Evolutionary conservation across 202 grass and related monocot genomes (phyloP), one percentile per base, ranked within the genome.

Genomic region (Bolboschoenoplectus hybrid): DNA sequence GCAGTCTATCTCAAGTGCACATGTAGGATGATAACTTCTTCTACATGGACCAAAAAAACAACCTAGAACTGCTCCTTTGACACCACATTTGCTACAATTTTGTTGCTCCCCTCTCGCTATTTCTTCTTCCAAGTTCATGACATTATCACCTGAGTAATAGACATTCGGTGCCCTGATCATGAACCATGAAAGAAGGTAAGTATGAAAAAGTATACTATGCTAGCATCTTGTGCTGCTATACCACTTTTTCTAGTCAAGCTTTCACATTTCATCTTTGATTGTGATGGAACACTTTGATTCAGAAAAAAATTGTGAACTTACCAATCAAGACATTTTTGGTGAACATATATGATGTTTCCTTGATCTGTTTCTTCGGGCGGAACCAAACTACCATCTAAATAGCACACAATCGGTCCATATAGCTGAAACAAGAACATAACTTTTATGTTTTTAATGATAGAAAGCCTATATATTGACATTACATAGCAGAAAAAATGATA

Each of bases 11-110:
- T 89, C 56, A 85, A 85, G 0, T 36, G 89, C 92, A 88, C 94
- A 97, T 38, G 92, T 88, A 56, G 88, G 80, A 62, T 97, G 94
- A 85, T 87, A 97, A 65, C 16, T 94, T 53, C 56, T 91, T 1
- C 3, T 14, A 26, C 92, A 94, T 2, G 1, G 1, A 0, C 41
- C 0, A 35, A 80, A 56, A 82, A 55, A 88, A 79, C 94, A 97
- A 78, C 89, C 88, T 85, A 97, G 87, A 74, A 88, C 90, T 75
- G 90, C 92, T 81, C 94, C 92, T 11, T 16, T 63, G 14, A 90
- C 60, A 7, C 57, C 83, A 62, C 94, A 94, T 91, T 86, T 90
- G 16, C 43, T 44, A 44, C 43, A 97, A 72, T 17, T 91, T 32
- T 91, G 47, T 63, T 43, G 45, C 67, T 82, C 88, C 40, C 91